Evolutionary conservation across 257 asterid species (phyloP).

Genomic region (Solanum bulbocastanum): DNA sequence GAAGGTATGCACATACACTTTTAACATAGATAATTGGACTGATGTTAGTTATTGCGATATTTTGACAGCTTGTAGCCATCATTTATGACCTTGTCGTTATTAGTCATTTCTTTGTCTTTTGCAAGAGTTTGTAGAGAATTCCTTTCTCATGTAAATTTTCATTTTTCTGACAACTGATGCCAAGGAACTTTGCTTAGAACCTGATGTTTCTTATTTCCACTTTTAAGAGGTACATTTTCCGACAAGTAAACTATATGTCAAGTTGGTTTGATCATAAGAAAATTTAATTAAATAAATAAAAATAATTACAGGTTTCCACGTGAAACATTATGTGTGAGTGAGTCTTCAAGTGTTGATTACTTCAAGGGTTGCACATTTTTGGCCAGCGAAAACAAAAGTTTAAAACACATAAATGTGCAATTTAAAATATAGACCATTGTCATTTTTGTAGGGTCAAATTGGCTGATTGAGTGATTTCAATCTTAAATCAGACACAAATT

Average conservation of each 20-base stretch:
- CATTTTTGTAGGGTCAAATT: background rate
- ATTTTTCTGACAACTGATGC: background rate
- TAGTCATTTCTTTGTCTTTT: background rate
- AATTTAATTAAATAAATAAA: background rate
- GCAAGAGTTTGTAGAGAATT: background rate
- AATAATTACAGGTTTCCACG: background rate
- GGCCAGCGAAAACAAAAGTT: background rate
- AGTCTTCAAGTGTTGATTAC: background rate
- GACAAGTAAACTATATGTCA: background rate
- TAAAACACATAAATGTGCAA: background rate
- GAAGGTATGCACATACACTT: conserved; percentile 35
- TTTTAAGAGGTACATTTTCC: background rate
- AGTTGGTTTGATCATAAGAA: background rate
- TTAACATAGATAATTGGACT: background rate
- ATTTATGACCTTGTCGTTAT: background rate
- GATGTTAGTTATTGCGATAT: background rate
- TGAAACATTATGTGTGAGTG: background rate
- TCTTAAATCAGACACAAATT: background rate
- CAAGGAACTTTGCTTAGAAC: background rate
- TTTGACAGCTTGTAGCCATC: background rate
- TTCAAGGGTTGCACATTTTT: background rate
- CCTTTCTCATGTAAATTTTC: background rate
- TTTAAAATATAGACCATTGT: background rate
- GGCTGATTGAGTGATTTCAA: background rate
- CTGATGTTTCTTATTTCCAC: background rate